Percentiles rank a stretch among this genome's conserved stretches.
These are phyloP conservation scores for Candida dajiaensis DNA, from an alignment of 805 yeast species.

Conservation along the genomic window DNA sequence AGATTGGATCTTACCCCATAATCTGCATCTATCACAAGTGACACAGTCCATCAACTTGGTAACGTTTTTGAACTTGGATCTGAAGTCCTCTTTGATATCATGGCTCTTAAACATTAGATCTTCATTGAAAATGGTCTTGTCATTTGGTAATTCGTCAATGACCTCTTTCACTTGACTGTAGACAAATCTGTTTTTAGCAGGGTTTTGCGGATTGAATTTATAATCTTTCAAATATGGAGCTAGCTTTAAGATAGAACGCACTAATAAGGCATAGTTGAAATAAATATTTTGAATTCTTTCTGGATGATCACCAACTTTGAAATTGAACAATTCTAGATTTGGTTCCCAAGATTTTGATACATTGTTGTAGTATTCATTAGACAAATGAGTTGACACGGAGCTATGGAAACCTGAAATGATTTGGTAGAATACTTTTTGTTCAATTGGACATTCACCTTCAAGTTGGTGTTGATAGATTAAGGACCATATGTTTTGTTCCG, in stretches of 20 bases:
- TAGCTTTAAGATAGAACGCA: conserved; percentile 73
- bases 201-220: conserved; percentile 39
- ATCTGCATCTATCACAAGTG: conserved; percentile 94
- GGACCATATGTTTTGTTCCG: conserved; percentile 87
- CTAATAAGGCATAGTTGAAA: conserved; percentile 84
- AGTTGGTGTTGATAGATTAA: conserved; percentile 77
- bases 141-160: conserved; percentile 18
- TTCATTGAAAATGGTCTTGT: conserved; percentile 41
- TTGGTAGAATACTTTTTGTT: conserved; percentile 83
- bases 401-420: conserved; percentile 92
- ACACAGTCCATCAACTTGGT: conserved; percentile 96
- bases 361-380: conserved; percentile 72
- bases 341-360: conserved; percentile 81
- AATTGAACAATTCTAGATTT: conserved; percentile 73
- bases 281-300: conserved; percentile 87
- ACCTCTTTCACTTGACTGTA: conserved; percentile 33
- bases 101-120: conserved; percentile 42
- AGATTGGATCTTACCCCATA: conserved; percentile 98
- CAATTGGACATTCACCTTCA: conserved; percentile 59
- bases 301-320: conserved; percentile 80
- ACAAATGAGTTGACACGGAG: conserved; percentile 86
- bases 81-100: conserved; percentile 77
- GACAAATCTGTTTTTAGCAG: conserved; percentile 38
- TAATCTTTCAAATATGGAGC: conserved; percentile 45
- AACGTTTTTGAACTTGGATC: conserved; percentile 80